Evolutionary conservation across 257 asterid species (phyloP), one percentile per base, ranked within the genome.

Genomic region (Nicotiana undulata): DNA sequence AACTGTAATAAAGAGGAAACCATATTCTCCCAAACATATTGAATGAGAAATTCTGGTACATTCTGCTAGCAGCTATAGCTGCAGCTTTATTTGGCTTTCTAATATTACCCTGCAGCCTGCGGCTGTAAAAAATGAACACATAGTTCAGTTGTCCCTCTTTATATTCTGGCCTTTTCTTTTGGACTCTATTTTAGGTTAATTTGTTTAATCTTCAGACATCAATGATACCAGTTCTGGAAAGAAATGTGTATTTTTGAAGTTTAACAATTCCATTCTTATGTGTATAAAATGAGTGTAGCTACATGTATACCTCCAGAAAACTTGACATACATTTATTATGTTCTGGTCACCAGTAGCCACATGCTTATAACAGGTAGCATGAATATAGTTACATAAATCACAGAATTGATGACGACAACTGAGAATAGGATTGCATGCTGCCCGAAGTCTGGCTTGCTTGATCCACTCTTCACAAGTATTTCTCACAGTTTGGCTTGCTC

Each of bases 401-500:
- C 60, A 46, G 9, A 70, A 22, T 72, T 13, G 78, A 49, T 46
- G 16, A 49, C 15, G 61, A 17, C 40, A 72, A 72, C 34, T 72
- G 78, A 49, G 29, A 24, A 46, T 3, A 72, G 60, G 6, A 60
- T 22, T 46, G 78, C 61, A 72, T 24, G 60, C 15, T 40, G 22
- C 7, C 9, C 1, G 13, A 20, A 13, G 4, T 46, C 24, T 46
- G 40, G 6, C 22, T 6, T 49, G 13, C 9, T 24, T 2, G 78
- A 46, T 72, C 16, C 60, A 72, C 15, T 46, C 24, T 15, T 46
- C 24, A 6, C 1, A 24, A 46, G 9, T 22, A 3, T 46, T 4
- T 24, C 40, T 72, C 61, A 72, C 61, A 72, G 29, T 24, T 72
- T 72, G 60, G 61, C 78, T 46, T 72, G 78, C 9, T 72, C 78